Base-by-base conservation (phyloP, 345 rosid species). In the Balakata baccata region DNA sequence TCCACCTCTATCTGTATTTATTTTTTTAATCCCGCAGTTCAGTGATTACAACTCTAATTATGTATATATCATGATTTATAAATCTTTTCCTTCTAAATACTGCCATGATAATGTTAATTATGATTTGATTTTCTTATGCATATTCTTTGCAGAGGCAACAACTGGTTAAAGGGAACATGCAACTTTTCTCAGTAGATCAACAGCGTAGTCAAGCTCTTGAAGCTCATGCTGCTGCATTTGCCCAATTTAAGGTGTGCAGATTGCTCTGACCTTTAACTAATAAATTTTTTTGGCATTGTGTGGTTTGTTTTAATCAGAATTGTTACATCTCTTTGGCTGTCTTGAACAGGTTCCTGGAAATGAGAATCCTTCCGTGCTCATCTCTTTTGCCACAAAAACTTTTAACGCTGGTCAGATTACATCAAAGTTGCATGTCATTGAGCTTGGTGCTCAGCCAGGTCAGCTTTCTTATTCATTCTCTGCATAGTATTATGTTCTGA, bases 381-480 rank as follows among this genome's bases (percentile, higher is more conserved):
- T 95, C 78, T 87, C 97, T 50, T 95, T 95, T 84, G 99, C 97
- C 57, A 81, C 94, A 56, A 95, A 95, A 85, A 74, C 88, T 68
- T 84, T 90, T 75, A 95, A 93, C 74, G 92, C 97, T 73, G 99
- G 99, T 69, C 96, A 93, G 83, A 77, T 95, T 69, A 82, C 90
- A 56, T 95, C 99, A 34, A 95, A 93, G 85, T 80, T 95, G 87
- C 99, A 95, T 82, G 90, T 90, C 75, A 87, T 91, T 81, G 98
- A 94, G 84, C 97, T 94, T 78, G 98, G 98, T 68, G 97, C 98
- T 69, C 98, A 92, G 83, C 94, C 97, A 70, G 98, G 98, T 93
- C n/a, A 57, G 2, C 16, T 56, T 74, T n/a, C 43, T 56, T 18
- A 53, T 57, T 50, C 70, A 67, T 67, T 66, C 7, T 14, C 3